Evolutionary conservation across 2,329 filamentous ascomycete species (phyloP).

Genomic region (Verticillium albo-atrum): DNA sequence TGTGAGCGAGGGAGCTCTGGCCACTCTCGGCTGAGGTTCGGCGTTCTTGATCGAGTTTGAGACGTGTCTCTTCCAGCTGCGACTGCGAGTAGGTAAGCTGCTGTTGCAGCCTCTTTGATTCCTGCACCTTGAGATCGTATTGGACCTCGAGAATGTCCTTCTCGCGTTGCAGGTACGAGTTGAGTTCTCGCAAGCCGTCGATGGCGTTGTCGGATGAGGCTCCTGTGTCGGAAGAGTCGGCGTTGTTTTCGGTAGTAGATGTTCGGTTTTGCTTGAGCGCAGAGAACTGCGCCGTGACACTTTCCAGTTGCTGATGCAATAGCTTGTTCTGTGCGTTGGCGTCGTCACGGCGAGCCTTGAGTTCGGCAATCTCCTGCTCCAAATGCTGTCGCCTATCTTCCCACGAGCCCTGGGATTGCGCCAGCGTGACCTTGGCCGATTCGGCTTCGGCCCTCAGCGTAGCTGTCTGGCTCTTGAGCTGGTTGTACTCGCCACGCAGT

Average conservation of each 20-base stretch:
- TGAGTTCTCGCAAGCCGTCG: constrained; percentile 85
- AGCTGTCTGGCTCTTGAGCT: constrained; percentile 74
- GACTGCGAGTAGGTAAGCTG: constrained; percentile 83
- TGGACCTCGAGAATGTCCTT: constrained; percentile 99
- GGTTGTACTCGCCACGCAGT: constrained; percentile 74
- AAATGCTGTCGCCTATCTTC: constrained; percentile 74
- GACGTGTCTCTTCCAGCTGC: constrained; percentile 81
- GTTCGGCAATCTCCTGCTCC: constrained; percentile 77
- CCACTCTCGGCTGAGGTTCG: constrained; percentile 69
- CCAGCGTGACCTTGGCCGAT: constrained; percentile 72
- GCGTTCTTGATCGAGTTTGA: constrained; percentile 89
- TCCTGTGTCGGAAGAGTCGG: constrained; percentile 49
- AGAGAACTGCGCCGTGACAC: constrained; percentile 73
- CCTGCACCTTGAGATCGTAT: constrained; percentile 82
- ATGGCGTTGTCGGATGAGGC: constrained; percentile 46
- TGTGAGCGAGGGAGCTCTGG: constrained; percentile 72
- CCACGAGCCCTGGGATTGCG: constrained; percentile 85
- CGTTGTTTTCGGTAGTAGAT: constrained; percentile 41
- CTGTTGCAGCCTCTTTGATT: constrained; percentile 82
- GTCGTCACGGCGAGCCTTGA: constrained; percentile 77
- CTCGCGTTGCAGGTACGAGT: constrained; percentile 85
- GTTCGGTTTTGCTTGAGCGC: constrained; percentile 70
- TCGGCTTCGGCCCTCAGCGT: constrained; percentile 77
- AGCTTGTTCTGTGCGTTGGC: constrained; percentile 85
- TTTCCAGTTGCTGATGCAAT: constrained; percentile 84